These are phyloP conservation scores for Baudoinia panamericana DNA, from an alignment of 495 filamentous ascomycete genomes.

Conservation along the genomic window DNA sequence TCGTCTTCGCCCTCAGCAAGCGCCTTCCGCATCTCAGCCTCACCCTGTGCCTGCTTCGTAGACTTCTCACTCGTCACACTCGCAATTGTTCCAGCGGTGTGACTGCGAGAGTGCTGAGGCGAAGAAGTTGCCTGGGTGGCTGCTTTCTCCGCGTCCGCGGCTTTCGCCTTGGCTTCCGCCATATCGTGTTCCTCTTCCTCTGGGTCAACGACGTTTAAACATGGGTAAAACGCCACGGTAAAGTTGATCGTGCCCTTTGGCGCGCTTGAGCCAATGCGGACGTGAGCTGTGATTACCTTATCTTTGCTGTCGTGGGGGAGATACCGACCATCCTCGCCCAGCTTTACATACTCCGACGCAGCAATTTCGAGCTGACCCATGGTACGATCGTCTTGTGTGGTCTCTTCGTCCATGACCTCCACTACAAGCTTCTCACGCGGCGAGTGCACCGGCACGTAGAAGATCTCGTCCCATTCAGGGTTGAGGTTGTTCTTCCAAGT, in stretches of 20 bases:
- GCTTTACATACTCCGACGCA: conserved; percentile 62
- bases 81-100: conserved; percentile 14
- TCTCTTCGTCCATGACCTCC: conserved; percentile 96
- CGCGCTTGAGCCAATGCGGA: conserved; percentile 53
- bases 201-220: conserved; percentile 74
- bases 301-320: conserved; percentile 64
- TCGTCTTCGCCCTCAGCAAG: conserved; percentile 40
- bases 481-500: conserved; percentile 93
- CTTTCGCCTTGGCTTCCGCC: conserved; percentile 17
- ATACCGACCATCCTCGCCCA: conserved; percentile 71
- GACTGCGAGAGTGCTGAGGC: conserved; percentile 2
- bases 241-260: conserved; percentile 73
- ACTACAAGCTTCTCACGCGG: conserved; percentile 69
- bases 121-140: too few species aligned
- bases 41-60: conserved; percentile 4
- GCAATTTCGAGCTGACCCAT: conserved; percentile 67
- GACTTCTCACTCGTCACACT: conserved; percentile 9
- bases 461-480: conserved; percentile 88
- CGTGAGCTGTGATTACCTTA: conserved; percentile 39
- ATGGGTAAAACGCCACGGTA: conserved; percentile 81
- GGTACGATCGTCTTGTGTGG: conserved; percentile 70
- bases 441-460: conserved; percentile 87
- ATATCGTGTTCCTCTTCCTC: conserved; percentile 64
- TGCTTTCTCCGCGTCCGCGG: too few species aligned
- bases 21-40: conserved; percentile 29